Conservation (phyloP, 306 rosid genomes). For the Prunus armeniaca region DNA sequence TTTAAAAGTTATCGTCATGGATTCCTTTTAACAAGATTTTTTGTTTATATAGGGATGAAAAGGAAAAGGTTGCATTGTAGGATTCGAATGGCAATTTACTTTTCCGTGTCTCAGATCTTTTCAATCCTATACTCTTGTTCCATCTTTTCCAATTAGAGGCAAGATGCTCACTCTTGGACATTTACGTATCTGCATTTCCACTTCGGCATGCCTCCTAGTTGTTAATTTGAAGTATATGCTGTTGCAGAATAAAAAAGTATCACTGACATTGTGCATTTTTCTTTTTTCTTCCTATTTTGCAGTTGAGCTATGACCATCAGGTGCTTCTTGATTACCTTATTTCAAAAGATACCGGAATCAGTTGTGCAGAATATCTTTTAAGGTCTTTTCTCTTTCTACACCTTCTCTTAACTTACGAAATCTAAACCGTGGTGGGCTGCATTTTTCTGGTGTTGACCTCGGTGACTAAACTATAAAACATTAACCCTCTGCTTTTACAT, state of each 20-base stretch:
- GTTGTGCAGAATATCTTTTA: too few species aligned
- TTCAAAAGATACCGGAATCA: constrained; percentile 18
- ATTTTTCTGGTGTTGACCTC: too few species aligned
- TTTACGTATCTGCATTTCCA: constrained; percentile 3
- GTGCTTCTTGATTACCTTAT: constrained; percentile 93
- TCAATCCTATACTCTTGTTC: constrained; percentile 67
- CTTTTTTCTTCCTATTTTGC: constrained; percentile 31
- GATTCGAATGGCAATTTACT: constrained; percentile 43
- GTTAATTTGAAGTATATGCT: background rate
- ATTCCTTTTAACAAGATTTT: constrained; percentile 21
- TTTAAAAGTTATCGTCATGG: background rate
- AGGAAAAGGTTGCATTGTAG: constrained; percentile 30
- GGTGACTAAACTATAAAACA: too few species aligned
- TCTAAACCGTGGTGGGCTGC: too few species aligned
- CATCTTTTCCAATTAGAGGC: constrained; percentile 82
- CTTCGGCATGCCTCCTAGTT: constrained; percentile 6
- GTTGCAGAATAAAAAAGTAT: background rate
- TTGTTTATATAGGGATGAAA: constrained; percentile 38
- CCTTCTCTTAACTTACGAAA: too few species aligned
- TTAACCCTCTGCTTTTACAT: too few species aligned
- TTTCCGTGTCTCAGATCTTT: constrained; percentile 51
- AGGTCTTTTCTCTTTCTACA: too few species aligned
- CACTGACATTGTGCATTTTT: background rate
- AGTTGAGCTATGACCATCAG: constrained; percentile 93
- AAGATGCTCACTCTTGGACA: constrained; percentile 24